Evolutionary conservation across 2,329 filamentous ascomycete genomes (phyloP).

Genomic region (Trichophyton rubrum): DNA sequence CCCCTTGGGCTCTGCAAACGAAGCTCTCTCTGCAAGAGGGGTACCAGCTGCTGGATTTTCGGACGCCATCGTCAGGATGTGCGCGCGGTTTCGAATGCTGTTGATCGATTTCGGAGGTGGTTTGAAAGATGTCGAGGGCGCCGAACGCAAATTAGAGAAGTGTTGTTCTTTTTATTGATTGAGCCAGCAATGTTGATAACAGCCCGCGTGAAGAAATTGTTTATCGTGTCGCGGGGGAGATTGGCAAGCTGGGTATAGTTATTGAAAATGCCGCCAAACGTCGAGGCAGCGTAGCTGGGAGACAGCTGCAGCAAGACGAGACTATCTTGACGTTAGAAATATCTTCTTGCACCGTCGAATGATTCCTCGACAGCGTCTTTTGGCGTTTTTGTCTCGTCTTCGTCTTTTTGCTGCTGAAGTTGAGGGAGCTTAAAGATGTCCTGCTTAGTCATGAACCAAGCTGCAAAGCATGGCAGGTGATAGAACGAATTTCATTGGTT

Average conservation of each 20-base stretch:
- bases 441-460: neutral
- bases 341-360: neutral
- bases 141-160: neutral
- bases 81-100: neutral
- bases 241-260: neutral
- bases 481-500: too few species aligned
- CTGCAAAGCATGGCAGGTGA: neutral
- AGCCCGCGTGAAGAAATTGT: neutral
- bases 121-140: neutral
- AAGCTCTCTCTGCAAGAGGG: slow-evolving; percentile 39
- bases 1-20: slow-evolving; percentile 26
- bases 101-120: neutral
- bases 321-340: too few species aligned
- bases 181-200: neutral
- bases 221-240: neutral
- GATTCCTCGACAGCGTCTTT: neutral
- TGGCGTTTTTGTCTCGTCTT: neutral
- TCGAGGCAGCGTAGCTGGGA: too few species aligned
- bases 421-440: neutral
- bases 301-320: too few species aligned
- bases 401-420: neutral
- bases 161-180: neutral
- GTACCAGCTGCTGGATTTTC: slow-evolving; percentile 23
- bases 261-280: neutral
- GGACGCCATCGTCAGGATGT: slow-evolving; percentile 26